Base-by-base conservation (phyloP, 495 filamentous ascomycete genomes). In the Penicillium maclennaniae region DNA sequence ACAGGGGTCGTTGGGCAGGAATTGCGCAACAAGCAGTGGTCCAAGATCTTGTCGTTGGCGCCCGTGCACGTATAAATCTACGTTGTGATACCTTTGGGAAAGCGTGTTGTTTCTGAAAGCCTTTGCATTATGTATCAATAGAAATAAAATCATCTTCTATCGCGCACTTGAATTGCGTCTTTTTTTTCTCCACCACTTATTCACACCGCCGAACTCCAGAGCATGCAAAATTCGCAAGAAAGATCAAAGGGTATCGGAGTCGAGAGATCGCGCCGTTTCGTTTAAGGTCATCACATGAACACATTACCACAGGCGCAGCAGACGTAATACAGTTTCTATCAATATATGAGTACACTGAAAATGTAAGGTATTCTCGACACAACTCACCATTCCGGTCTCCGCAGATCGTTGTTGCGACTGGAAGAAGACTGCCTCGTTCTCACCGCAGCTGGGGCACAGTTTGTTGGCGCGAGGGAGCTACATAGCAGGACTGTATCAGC, bases 341-440 rank as follows among this genome's bases (percentile, higher is more conserved):
- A 27, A 12, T 15, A 14, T 8, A 6, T 27, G 16, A 43, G 38
- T 26, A 25, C 43, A 27, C 20, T 4, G 20, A 15, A 25, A n/a
- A 21, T 7, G 42, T 20, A 14, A n/a, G 40, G 15, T n/a, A 40
- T 53, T 4, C 25, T 16, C 23, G 17, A 43, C 26, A 1, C 12
- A 7, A 14, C 87, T 80, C 66, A 97, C 93, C 93, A 98, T 98
- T 70, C 95, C 95, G 8, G 95, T 98, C 69, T 97, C 91, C 14
- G 91, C 87, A 45, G 86, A 95, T 63, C 95, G 86, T 75, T 97
- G 92, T 68, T 97, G 93, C 38, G 91, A 96, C 75, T 98, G 93
- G 78, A 97, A 98, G 72, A 95, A 98, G 41, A 98, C 95, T 1
- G 89, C 88, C 70, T 97, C 89, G 46, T 79, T 82, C 66, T 95